Evolutionary conservation across 2,329 filamentous ascomycete genomes (phyloP), one percentile per base, ranked within the genome.

Genomic region (Colletotrichum sp.): DNA sequence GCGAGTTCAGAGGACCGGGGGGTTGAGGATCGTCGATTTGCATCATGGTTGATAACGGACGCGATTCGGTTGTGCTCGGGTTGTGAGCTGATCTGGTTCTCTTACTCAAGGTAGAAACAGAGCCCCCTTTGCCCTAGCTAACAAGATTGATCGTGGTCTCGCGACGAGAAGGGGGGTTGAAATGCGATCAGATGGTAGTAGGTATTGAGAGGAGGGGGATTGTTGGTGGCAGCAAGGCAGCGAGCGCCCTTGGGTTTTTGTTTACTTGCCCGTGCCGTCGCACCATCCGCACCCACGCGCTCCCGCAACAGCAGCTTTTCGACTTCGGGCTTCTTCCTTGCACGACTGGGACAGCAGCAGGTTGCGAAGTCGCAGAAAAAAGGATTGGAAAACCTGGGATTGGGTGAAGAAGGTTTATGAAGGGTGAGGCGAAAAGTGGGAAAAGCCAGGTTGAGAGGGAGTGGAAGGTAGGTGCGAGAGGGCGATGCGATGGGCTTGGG

Each of bases 1-100:
- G 77, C 10, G 77, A 78, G 66, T 55, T 77, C 65, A 78, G 66
- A 60, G 77, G 77, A 25, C 77, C 77, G 18, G 73, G 75, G 13
- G 72, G 30, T 3, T 66, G 71, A 10, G 74, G 32, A 25, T 60
- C 65, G n/a, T 73, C 64, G 22, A 76, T 65, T 39, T 52, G 67
- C 71, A 74, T 74, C 18, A 60, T 28, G 68, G 36, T 32, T 58
- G 65, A 56, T 48, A 13, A 22, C 16, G 55, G 55, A 30, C 27
- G 25, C 39, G 62, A 10, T 34, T 66, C 22, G 32, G n/a, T 48
- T 15, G 39, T 52, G 22, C 18, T 55, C 16, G 39, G 36, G 16
- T 43, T 32, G 18, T 39, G 27, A 22, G 32, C 22, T 27, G 36
- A 13, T 66, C 32, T 18, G 65, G n/a, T 36, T 56, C 9, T 67